Evolutionary conservation across 306 rosid species (phyloP), one percentile per base, ranked within the genome.

Genomic region (Oemleria cerasiformis): DNA sequence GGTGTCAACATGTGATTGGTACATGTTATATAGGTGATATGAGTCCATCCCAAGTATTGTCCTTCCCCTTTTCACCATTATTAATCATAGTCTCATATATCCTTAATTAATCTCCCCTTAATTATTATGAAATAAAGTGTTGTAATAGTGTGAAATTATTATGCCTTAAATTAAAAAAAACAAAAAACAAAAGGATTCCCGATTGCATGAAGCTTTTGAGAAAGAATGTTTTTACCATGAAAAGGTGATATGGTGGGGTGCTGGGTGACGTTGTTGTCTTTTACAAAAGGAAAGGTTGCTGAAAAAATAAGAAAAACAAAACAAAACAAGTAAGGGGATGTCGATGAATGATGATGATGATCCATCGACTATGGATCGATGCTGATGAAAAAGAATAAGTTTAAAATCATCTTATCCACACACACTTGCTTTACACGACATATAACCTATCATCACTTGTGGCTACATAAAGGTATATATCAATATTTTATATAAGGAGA

Each of bases 351-450:
- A 55, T 42, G 45, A 42, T 42, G 47, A 43, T 45, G 49, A 45
- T 44, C 30, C 30, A 25, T 25, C 30, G 30, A 25, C 30, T 25
- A 25, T 25, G 30, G 30, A 2, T 25, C 30, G 48, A 69, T 64
- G 80, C 79, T 75, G 63, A 73, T 48, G 62, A 64, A 61, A 78
- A 83, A 49, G 74, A 36, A 67, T 64, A 73, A 77, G 68, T 6
- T 38, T 19, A 71, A 34, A 81, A 77, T 25, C 30, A 79, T 83
- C 85, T 79, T 84, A 86, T 84, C 90, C 74, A 39, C 53, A 77
- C 53, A 77, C 60, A 65, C 42, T 48, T 9, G 44, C 94, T 90
- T 90, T 84, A 85, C 92, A 90, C 90, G 86, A 36, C 86, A 75
- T 34, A 54, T 15, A 59, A 50, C 69, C 66, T 81, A 75, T 71